Evolutionary conservation across 2,329 filamentous ascomycete genomes (phyloP).

Genomic region (Dactylella cylindrospora): DNA sequence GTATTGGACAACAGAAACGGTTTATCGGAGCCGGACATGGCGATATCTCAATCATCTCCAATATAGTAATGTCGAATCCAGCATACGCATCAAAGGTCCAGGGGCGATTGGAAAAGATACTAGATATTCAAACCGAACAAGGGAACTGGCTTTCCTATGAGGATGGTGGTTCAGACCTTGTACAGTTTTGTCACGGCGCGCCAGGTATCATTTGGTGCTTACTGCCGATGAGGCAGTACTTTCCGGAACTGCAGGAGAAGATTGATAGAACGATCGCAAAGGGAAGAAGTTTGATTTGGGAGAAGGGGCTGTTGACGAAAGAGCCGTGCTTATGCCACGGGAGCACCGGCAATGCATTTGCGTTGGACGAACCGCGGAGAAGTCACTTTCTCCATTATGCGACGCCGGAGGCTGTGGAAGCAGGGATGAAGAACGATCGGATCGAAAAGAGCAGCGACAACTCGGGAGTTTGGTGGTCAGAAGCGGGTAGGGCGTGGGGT

Average conservation of each 20-base stretch:
- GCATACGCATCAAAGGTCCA: slow-evolving; percentile 60
- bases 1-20: slow-evolving; percentile 59
- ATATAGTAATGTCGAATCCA: slow-evolving; percentile 57
- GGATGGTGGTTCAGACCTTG: slow-evolving; percentile 55
- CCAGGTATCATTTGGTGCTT: slow-evolving; percentile 65
- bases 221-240: slow-evolving; percentile 60
- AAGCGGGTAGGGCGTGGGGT: slow-evolving; percentile 57
- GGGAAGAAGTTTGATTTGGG: slow-evolving; percentile 60
- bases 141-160: slow-evolving; percentile 66
- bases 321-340: slow-evolving; percentile 68
- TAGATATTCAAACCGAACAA: slow-evolving; percentile 62
- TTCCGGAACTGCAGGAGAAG: slow-evolving; percentile 58
- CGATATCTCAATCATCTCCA: slow-evolving; percentile 34
- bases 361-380: slow-evolving; percentile 51
- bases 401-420: slow-evolving; percentile 60
- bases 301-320: slow-evolving; percentile 63
- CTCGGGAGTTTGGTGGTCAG: slow-evolving; percentile 57
- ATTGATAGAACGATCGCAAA: slow-evolving; percentile 60
- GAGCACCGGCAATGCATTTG: slow-evolving; percentile 65
- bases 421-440: slow-evolving; percentile 58
- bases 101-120: slow-evolving; percentile 58
- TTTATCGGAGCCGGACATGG: slow-evolving; percentile 63
- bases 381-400: slow-evolving; percentile 64
- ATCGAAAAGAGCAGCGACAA: slow-evolving; percentile 58
- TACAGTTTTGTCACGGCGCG: slow-evolving; percentile 70